These are phyloP conservation scores for Colletotrichum aenigma DNA, from an alignment of 2,329 filamentous ascomycete genomes.

Conservation along the genomic window DNA sequence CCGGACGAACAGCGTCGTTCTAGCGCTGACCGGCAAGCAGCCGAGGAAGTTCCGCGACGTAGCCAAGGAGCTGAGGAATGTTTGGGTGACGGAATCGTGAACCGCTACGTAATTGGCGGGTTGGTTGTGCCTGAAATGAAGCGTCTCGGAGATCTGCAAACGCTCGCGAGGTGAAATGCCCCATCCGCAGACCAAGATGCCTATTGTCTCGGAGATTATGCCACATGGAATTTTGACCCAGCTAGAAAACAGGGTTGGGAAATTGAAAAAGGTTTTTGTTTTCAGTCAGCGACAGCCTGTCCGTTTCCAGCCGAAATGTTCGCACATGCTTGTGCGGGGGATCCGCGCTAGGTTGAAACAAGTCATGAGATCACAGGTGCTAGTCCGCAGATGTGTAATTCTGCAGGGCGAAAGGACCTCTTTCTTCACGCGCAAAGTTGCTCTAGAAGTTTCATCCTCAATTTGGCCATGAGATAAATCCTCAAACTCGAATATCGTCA, in stretches of 20 bases:
- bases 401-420: neutral
- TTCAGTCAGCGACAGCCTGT: neutral
- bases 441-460: neutral
- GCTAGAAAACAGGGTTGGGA: neutral
- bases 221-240: neutral
- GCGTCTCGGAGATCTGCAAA: neutral
- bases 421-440: neutral
- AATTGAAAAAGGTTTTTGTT: neutral
- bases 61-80: neutral
- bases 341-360: slow-evolving; percentile 14
- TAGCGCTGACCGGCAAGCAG: slow-evolving; percentile 34
- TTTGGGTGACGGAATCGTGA: neutral
- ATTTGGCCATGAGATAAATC: rapidly evolving
- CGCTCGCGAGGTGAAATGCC: neutral
- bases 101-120: neutral
- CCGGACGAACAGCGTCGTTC: slow-evolving; percentile 35
- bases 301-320: slow-evolving; percentile 14
- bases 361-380: slow-evolving; percentile 15
- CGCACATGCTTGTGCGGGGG: neutral
- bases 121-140: neutral
- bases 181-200: neutral
- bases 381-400: neutral
- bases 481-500: neutral
- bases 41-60: slow-evolving; percentile 25
- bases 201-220: neutral